Evolutionary conservation across 768 basidiomycete genomes (phyloP), one percentile per base, ranked within the genome.

Genomic region (Lactifluus piperatus): DNA sequence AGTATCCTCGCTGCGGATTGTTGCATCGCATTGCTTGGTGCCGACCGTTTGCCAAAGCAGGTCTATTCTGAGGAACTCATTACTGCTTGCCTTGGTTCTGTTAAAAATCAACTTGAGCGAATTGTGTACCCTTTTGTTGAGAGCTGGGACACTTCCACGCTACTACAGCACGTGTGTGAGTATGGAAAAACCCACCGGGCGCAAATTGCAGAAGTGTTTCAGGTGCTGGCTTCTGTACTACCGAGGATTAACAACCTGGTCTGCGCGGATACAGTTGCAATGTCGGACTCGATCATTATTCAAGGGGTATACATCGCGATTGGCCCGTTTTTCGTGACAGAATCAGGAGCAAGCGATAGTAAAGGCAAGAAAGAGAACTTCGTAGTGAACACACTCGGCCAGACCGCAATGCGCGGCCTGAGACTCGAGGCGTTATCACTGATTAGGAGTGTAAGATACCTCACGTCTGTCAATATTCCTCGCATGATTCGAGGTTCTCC

Each of bases 31-130:
- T 70, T 97, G 5, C 77, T 97, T 29, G 81, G 82, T 2, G 85
- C 85, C 32, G 90, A 91, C 62, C 78, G 87, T 24, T 74, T 95
- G 56, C 81, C 90, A 2, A 95, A 95, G 70, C 90, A 94, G 80
- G 94, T 92, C 9, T 95, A 95, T 70, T 97, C 95, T 0, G 93
- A 97, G 70, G 97, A 99, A 68, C 77, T 94, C 11, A 91, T 99
- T 62, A 84, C 84, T 0, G 75, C 80, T 0, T 91, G 93, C 72
- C 76, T 97, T 18, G 76, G 73, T 44, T 76, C 85, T 0, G 78
- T 93, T 62, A 94, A 94, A 69, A 88, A 86, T 62, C 85, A 86
- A 57, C 80, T 97, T 30, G 82, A 82, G 1, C 82, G 82, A 67
- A 77, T 91, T 47, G 76, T 97, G 13, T 94, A 91, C 67, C 93